Evolutionary conservation across 805 yeast species (phyloP).

Genomic region (Kurtzmaniella cleridarum): DNA sequence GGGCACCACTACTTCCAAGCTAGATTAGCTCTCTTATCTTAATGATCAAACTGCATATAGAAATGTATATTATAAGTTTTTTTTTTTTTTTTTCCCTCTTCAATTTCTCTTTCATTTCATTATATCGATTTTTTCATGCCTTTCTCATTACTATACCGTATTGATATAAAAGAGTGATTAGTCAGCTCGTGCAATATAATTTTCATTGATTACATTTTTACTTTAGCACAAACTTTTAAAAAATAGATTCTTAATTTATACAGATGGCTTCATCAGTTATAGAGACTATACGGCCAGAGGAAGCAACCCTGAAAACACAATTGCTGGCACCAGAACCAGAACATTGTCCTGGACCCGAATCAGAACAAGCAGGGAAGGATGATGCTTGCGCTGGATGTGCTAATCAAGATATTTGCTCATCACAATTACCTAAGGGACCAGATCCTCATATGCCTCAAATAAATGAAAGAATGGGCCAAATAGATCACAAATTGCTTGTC

Average conservation of each 20-base stretch:
- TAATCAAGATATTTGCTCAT: conserved; percentile 82
- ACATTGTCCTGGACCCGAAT: conserved; percentile 98
- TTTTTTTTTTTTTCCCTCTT: background rate
- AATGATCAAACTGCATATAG: conserved; percentile 3
- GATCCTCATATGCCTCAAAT: conserved; percentile 88
- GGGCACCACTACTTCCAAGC: conserved; percentile 32
- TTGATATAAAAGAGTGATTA: background rate
- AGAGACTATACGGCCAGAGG: no score
- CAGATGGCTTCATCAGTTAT: no score
- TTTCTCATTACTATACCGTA: background rate
- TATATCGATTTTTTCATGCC: background rate
- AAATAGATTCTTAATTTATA: no score
- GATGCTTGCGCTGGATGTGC: conserved; percentile 96
- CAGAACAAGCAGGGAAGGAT: conserved; percentile 87
- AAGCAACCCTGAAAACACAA: conserved; percentile 8
- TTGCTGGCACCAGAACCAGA: conserved; percentile 78
- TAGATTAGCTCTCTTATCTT: conserved; percentile 7
- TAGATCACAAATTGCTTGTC: conserved; percentile 74
- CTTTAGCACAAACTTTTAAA: no score
- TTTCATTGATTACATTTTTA: no score
- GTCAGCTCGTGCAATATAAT: no score
- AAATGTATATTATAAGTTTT: background rate
- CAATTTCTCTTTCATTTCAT: background rate
- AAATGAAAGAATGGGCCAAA: conserved; percentile 55
- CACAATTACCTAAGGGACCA: conserved; percentile 82